Evolutionary conservation across 352 stramenopile species (phyloP).

Genomic region (Globisporangium viniferum): DNA sequence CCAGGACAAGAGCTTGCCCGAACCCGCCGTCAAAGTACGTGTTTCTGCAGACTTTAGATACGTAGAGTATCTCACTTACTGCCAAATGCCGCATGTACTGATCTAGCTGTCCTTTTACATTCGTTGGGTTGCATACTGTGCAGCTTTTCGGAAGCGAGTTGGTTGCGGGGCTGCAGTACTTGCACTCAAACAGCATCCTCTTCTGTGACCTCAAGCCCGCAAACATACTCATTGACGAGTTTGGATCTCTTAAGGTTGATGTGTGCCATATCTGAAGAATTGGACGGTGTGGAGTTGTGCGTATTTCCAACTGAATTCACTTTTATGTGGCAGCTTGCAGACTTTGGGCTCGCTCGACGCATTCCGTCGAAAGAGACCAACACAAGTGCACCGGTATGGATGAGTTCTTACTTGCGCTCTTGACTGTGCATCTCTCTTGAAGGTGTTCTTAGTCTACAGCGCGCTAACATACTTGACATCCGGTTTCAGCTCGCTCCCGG

Average conservation of each 20-base stretch:
- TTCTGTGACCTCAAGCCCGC: constrained; percentile 91
- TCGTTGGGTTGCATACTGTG: neutral
- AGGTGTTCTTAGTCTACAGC: neutral
- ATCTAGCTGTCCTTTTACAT: neutral
- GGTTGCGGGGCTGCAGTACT: constrained; percentile 80
- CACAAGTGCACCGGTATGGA: constrained; percentile 30
- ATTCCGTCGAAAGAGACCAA: constrained; percentile 64
- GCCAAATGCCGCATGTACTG: neutral
- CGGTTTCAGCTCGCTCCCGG: constrained; percentile 48
- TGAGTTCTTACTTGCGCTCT: neutral
- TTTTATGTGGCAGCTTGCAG: constrained; percentile 50
- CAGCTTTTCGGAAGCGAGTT: constrained; percentile 74
- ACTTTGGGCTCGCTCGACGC: constrained; percentile 86
- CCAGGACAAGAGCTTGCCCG: constrained; percentile 83
- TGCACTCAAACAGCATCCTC: constrained; percentile 86
- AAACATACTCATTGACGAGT: constrained; percentile 92
- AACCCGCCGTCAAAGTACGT: constrained; percentile 65
- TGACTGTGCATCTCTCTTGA: neutral
- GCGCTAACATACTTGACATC: neutral
- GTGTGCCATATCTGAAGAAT: neutral
- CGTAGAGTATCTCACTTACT: neutral
- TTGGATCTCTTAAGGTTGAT: constrained; percentile 85
- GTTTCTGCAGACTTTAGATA: neutral
- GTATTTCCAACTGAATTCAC: neutral
- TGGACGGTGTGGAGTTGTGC: neutral